Evolutionary conservation across 805 yeast species (phyloP).

Genomic region (Isabelozyma pseudorhagii): DNA sequence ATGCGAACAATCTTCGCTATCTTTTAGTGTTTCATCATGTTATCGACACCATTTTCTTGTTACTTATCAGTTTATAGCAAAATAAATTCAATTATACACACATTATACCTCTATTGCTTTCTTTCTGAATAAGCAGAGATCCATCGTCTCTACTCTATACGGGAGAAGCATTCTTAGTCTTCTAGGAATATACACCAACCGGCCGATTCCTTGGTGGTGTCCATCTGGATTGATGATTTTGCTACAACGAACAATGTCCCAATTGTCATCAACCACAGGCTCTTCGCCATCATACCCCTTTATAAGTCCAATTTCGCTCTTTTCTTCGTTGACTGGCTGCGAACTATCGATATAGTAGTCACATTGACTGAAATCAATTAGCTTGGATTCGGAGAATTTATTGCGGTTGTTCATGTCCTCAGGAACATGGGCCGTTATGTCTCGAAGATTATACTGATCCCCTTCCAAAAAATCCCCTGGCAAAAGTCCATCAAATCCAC

Average conservation of each 20-base stretch:
- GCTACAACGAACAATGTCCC: conserved; percentile 50
- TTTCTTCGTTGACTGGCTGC: conserved; percentile 41
- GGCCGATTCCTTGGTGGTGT: conserved; percentile 51
- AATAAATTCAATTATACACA: not conserved
- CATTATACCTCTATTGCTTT: not conserved
- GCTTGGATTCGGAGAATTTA: conserved; percentile 56
- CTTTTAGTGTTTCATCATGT: not conserved
- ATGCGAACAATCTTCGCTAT: too few relatives aligned
- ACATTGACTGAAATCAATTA: conserved; percentile 51
- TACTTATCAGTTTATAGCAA: not conserved
- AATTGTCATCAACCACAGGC: conserved; percentile 21
- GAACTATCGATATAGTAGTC: conserved; percentile 68
- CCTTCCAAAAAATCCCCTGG: conserved; percentile 80
- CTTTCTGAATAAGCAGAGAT: conserved; percentile 46
- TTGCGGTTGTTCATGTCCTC: conserved; percentile 74
- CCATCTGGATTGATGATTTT: conserved; percentile 53
- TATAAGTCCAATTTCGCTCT: conserved; percentile 37
- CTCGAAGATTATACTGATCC: conserved; percentile 8
- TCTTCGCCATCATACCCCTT: conserved; percentile 11
- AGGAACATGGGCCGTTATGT: conserved; percentile 49
- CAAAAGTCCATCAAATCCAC: conserved; percentile 81
- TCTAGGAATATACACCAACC: conserved; percentile 51
- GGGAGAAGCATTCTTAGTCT: conserved; percentile 18
- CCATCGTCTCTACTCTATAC: conserved; percentile 41
- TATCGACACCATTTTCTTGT: not conserved